Base-by-base conservation (phyloP, 176 grass and related monocot species). In the Aegilops tauschii region DNA sequence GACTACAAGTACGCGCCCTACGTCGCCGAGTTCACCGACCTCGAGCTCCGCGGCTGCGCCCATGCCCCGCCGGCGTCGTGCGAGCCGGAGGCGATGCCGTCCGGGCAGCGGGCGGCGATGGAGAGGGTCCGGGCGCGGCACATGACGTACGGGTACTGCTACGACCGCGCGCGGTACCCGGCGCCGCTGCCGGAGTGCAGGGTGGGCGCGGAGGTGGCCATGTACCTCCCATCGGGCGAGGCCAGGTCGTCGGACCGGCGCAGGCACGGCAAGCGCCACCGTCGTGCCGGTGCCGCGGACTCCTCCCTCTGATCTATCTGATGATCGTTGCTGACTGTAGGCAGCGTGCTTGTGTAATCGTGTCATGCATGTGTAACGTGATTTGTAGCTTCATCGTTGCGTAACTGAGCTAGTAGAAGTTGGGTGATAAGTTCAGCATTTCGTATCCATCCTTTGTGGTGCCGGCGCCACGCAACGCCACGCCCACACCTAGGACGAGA, bases 1-100 rank as follows among this genome's bases (percentile, higher is more conserved):
- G 89, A 98, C 87, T 98, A 98, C 93, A 95, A 92, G 91, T 95
- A 93, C 83, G 95, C 91, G 50, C 95, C 93, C 65, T 98, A 90
- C 80, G 88, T 85, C n/a, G 95, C 95, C 10, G 87, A 98, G 82
- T 98, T 98, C 91, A 86, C 93, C 61, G 89, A 98, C 87, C 95
- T 98, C 69, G n/a, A 47, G 85, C 83, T 98, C 75, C 88, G 67
- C 72, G 88, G 77, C 80, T 97, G 90, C 66, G 39, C 61, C 10
- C 0, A 21, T 31, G 30, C 1, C 30, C 30, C 30, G 13, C 36
- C 29, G 36, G 8, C 59, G 67, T 18, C 58, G 59, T 25, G 69
- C 17, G 68, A 81, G 49, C 21, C 85, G 68, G 81, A 65, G 50
- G 49, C 37, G 44, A 77, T 87, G 52, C 50, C 86, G 45, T 6